Conservation (phyloP, 805 yeast species). For the Danielia reshetovae region DNA sequence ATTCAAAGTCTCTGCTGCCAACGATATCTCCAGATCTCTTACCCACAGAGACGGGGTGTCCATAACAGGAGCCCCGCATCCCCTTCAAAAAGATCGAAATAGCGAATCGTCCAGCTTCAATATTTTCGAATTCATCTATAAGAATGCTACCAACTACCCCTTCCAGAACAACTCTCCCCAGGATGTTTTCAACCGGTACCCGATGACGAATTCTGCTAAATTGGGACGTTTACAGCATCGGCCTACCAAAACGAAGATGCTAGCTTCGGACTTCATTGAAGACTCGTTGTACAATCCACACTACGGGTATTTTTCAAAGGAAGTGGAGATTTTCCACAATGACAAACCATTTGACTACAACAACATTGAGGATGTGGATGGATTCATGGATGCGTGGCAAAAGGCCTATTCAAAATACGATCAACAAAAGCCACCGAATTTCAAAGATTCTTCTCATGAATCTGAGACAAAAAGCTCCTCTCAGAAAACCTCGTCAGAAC, state of each 20-base stretch:
- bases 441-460: no score
- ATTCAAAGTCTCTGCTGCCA: constrained; percentile 30
- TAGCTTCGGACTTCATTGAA: constrained; percentile 76
- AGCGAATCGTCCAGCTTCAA: constrained; percentile 18
- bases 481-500: no score
- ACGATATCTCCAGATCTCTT: not conserved
- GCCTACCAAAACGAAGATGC: constrained; percentile 65
- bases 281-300: constrained; percentile 77
- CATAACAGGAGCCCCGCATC: constrained; percentile 15
- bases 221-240: constrained; percentile 36
- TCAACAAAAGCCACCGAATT: constrained; percentile 1
- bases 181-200: constrained; percentile 35
- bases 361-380: constrained; percentile 57
- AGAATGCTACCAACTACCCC: constrained; percentile 40
- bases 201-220: constrained; percentile 30
- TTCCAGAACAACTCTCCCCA: constrained; percentile 35
- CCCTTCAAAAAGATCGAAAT: constrained; percentile 18
- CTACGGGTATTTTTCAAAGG: constrained; percentile 78
- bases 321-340: constrained; percentile 73
- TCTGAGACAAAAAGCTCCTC: not conserved
- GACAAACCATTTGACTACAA: constrained; percentile 61
- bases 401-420: constrained; percentile 55
- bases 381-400: constrained; percentile 67
- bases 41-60: not conserved
- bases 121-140: constrained; percentile 32